phyloP scores from a whole-genome alignment of 306 rosid genomes.

The Trichosanthes truncata region DNA sequence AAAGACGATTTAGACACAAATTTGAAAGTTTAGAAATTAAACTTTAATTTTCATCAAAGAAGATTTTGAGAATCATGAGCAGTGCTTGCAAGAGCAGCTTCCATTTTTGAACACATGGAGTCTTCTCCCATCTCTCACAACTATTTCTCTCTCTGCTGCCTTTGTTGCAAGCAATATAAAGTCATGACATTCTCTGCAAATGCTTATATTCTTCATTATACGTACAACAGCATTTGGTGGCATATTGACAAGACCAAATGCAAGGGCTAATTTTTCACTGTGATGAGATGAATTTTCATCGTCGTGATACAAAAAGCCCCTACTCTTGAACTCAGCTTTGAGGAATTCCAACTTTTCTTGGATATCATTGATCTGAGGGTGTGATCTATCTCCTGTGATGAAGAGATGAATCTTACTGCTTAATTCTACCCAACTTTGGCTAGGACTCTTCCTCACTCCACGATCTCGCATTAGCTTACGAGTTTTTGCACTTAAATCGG shows the following conservation, averaged over 20 bases:
- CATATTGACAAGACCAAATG: constrained; percentile 38
- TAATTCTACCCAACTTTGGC: constrained; percentile 48
- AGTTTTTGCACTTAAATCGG: constrained; percentile 42
- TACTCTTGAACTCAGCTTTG: constrained; percentile 23
- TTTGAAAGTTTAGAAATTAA: too few relatives aligned
- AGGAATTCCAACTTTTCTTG: constrained; percentile 29
- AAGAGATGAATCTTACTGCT: constrained; percentile 35
- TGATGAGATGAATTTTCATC: constrained; percentile 26
- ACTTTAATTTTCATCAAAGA: neutral
- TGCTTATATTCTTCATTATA: constrained; percentile 32
- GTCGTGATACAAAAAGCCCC: constrained; percentile 24
- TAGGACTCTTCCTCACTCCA: constrained; percentile 40
- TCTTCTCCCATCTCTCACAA: constrained; percentile 45
- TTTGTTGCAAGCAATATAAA: constrained; percentile 39
- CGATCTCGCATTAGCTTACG: constrained; percentile 44
- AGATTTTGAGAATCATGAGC: too few relatives aligned
- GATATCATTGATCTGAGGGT: constrained; percentile 25
- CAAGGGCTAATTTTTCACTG: constrained; percentile 48
- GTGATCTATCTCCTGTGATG: constrained; percentile 28
- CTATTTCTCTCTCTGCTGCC: constrained; percentile 30
- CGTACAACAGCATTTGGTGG: constrained; percentile 32
- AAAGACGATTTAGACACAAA: too few relatives aligned
- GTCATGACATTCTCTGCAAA: constrained; percentile 49
- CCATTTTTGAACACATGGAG: constrained; percentile 48
- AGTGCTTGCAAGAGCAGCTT: constrained; percentile 38